phyloP scores from a whole-genome alignment of 495 filamentous ascomycete genomes.

The Aspergillus nanangensis region DNA sequence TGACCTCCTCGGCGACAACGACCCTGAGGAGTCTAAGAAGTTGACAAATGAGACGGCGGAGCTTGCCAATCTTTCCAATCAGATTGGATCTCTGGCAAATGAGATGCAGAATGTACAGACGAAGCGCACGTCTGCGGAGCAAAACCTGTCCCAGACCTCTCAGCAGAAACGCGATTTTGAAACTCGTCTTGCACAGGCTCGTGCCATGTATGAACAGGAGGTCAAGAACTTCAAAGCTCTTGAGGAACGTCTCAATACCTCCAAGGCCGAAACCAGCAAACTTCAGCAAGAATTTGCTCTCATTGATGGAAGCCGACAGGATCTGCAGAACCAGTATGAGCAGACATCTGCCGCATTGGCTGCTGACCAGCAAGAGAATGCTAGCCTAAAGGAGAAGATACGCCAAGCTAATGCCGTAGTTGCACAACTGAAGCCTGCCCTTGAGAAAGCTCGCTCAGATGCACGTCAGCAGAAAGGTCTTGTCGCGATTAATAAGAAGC shows the following conservation, averaged over 20 bases:
- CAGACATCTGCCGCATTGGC: slow-evolving; percentile 70
- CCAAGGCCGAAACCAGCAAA: slow-evolving; percentile 76
- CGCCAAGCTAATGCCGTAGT: slow-evolving; percentile 76
- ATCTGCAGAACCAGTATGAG: slow-evolving; percentile 78
- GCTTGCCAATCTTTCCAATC: slow-evolving; percentile 93
- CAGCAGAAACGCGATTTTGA: slow-evolving; percentile 92
- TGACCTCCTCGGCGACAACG: slow-evolving; percentile 91
- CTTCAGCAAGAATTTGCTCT: slow-evolving; percentile 75
- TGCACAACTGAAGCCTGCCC: slow-evolving; percentile 72
- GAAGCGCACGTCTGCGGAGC: slow-evolving; percentile 72
- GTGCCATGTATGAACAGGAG: slow-evolving; percentile 88
- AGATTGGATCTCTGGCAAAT: slow-evolving; percentile 81
- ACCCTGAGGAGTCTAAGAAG: slow-evolving; percentile 84
- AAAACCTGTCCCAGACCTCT: slow-evolving; percentile 69
- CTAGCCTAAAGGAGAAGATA: slow-evolving; percentile 80
- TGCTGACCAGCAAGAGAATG: slow-evolving; percentile 85
- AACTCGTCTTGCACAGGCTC: slow-evolving; percentile 73
- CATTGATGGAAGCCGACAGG: slow-evolving; percentile 76
- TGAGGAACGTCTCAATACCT: slow-evolving; percentile 72
- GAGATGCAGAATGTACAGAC: slow-evolving; percentile 90
- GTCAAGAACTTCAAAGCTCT: slow-evolving; percentile 77
- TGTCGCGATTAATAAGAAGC: slow-evolving; percentile 97
- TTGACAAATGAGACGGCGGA: slow-evolving; percentile 85
- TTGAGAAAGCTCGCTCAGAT: slow-evolving; percentile 86
- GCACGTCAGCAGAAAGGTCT: slow-evolving; percentile 92